Evolutionary conservation across 129 eudicot genomes (phyloP).

Genomic region (Tagetes patula): DNA sequence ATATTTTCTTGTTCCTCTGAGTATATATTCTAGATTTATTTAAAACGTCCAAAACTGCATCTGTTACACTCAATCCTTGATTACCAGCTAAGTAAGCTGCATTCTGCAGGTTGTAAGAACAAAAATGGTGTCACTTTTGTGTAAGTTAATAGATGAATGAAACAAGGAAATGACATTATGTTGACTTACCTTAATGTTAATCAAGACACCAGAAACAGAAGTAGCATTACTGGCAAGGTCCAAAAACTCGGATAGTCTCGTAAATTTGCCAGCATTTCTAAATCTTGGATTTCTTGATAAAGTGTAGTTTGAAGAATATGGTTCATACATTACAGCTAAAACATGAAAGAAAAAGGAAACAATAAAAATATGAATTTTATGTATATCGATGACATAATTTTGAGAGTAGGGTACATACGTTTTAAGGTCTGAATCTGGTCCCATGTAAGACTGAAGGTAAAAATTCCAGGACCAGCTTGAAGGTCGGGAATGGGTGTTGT

Average conservation of each 20-base stretch:
- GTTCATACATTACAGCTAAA: slow-evolving; percentile 63
- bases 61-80: slow-evolving; percentile 59
- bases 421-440: slow-evolving; percentile 50
- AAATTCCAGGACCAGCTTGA: slow-evolving; percentile 47
- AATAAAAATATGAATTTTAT: not conserved
- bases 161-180: not conserved
- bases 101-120: slow-evolving; percentile 46
- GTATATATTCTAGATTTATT: slow-evolving; percentile 44
- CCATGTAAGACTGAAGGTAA: slow-evolving; percentile 71
- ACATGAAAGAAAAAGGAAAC: not conserved
- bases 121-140: not conserved
- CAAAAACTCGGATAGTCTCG: slow-evolving; percentile 61
- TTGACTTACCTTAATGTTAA: slow-evolving; percentile 78
- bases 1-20: slow-evolving; percentile 50
- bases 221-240: slow-evolving; percentile 50
- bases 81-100: slow-evolving; percentile 68
- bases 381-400: not conserved
- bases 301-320: slow-evolving; percentile 16
- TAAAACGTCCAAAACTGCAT: slow-evolving; percentile 61
- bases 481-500: slow-evolving; percentile 39
- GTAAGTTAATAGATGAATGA: not conserved
- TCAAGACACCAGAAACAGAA: slow-evolving; percentile 77
- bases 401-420: slow-evolving; percentile 47
- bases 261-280: slow-evolving; percentile 49
- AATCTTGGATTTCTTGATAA: slow-evolving; percentile 60